phyloP scores from a whole-genome alignment of 1,139 yeast genomes.

The Diutina scorzettiae region DNA sequence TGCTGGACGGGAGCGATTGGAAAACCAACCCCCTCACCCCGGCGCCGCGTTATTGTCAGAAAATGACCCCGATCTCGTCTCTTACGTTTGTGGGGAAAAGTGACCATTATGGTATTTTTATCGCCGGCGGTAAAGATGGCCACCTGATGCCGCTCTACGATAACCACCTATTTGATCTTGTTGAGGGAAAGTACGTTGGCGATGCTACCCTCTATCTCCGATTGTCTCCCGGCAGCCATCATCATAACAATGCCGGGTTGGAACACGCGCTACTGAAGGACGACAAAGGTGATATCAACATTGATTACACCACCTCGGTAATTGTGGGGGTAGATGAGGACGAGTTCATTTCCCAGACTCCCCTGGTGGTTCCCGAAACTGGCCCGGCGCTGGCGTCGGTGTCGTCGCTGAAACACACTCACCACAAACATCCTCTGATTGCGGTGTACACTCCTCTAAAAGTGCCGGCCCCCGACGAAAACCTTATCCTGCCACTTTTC shows the following conservation, averaged over 20 bases:
- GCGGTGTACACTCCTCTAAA: conserved; percentile 25
- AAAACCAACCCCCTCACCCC: conserved; percentile 6
- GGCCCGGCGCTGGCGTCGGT: conserved; percentile 1
- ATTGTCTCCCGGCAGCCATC: conserved; percentile 11
- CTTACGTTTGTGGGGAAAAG: conserved; percentile 29
- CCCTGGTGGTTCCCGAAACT: conserved; percentile 5
- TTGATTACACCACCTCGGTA: conserved; percentile 24
- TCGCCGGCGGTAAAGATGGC: conserved; percentile 49
- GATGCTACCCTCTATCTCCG: conserved; percentile 18
- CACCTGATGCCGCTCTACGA: conserved; percentile 27
- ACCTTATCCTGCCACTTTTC: conserved; percentile 20
- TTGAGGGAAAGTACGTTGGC: conserved; percentile 31
- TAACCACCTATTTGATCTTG: conserved; percentile 43
- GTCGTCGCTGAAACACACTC: conserved; percentile 6
- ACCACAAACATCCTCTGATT: conserved; percentile 13
- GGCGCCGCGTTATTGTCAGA: conserved; percentile 41
- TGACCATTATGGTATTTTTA: conserved; percentile 42
- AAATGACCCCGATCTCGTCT: conserved; percentile 32
- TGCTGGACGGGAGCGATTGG: conserved; percentile 21
- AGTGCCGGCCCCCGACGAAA: conserved; percentile 8
- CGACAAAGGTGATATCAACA: conserved; percentile 15
- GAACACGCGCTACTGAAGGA: conserved; percentile 13
- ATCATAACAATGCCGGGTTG: conserved; percentile 10
- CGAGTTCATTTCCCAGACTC: conserved; percentile 9
- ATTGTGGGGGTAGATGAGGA: conserved; percentile 24